These are phyloP conservation scores for Saturnispora bothae DNA, from an alignment of 805 yeast genomes.

Conservation along the genomic window DNA sequence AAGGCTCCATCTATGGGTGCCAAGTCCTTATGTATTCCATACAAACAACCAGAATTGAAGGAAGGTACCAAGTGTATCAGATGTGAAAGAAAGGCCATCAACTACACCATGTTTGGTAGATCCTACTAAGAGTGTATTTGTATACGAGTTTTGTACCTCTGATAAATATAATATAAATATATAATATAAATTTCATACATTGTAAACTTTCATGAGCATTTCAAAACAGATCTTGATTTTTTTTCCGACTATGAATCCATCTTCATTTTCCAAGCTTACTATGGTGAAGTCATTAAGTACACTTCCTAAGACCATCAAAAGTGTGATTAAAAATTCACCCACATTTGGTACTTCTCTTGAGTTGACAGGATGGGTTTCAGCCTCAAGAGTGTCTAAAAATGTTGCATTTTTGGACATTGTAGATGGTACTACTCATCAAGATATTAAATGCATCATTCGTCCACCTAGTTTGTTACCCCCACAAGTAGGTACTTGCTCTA, in stretches of 20 bases:
- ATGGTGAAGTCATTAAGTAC: too few relatives aligned
- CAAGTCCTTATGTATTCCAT: slow-evolving; percentile 93
- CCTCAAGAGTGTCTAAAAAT: slow-evolving; percentile 63
- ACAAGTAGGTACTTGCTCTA: slow-evolving; percentile 30
- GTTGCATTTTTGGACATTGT: slow-evolving; percentile 68
- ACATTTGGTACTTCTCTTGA: slow-evolving; percentile 27
- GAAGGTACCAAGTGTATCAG: slow-evolving; percentile 77
- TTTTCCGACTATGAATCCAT: background rate
- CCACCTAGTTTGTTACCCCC: slow-evolving; percentile 25
- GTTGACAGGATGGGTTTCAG: slow-evolving; percentile 65
- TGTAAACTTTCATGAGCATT: background rate
- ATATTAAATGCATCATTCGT: slow-evolving; percentile 46
- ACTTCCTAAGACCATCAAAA: slow-evolving; percentile 16
- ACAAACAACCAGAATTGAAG: slow-evolving; percentile 76
- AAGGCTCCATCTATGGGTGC: slow-evolving; percentile 99
- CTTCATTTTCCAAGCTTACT: too few relatives aligned
- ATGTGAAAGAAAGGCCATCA: slow-evolving; percentile 67
- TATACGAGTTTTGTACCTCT: background rate
- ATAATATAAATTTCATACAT: background rate
- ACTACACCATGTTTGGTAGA: slow-evolving; percentile 95
- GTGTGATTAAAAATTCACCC: slow-evolving; percentile 29
- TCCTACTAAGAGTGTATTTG: slow-evolving; percentile 46
- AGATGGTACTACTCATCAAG: slow-evolving; percentile 60
- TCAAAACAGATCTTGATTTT: background rate
- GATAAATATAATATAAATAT: too few relatives aligned